Percentiles rank a stretch among this genome's conserved stretches.
Conservation (phyloP, 306 rosid genomes). For the Aeschynomene evenia region DNA sequence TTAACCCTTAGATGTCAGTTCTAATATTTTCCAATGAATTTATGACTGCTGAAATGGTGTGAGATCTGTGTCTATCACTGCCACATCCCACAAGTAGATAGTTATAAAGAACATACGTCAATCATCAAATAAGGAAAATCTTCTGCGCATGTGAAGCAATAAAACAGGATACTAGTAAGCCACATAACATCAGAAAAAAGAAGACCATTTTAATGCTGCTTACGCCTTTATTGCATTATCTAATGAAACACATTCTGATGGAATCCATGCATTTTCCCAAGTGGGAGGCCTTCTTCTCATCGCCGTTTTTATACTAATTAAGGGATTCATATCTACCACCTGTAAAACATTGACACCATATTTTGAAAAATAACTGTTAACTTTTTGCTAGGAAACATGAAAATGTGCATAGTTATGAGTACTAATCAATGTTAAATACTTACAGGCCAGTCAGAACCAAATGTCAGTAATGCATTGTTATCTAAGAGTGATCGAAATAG, state of each 20-base stretch:
- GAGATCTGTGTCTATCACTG: too few relatives aligned
- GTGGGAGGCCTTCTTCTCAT: slow-evolving; percentile 59
- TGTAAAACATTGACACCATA: slow-evolving; percentile 35
- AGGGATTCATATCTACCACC: slow-evolving; percentile 71
- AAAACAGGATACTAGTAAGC: slow-evolving; percentile 11
- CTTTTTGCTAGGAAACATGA: not conserved
- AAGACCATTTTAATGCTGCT: slow-evolving; percentile 17
- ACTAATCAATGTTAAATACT: slow-evolving; percentile 30
- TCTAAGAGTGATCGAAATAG: slow-evolving; percentile 59
- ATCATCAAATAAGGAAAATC: not conserved
- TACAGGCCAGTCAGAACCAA: slow-evolving; percentile 95
- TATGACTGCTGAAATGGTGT: too few relatives aligned
- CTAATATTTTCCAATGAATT: too few relatives aligned
- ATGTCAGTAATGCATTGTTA: slow-evolving; percentile 53
- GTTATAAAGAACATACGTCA: not conserved
- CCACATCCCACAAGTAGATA: too few relatives aligned
- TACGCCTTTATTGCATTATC: slow-evolving; percentile 76
- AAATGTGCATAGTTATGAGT: not conserved
- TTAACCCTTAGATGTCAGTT: too few relatives aligned
- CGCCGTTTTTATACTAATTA: slow-evolving; percentile 67
- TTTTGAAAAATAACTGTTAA: not conserved
- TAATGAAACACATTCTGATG: slow-evolving; percentile 63
- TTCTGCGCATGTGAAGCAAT: not conserved
- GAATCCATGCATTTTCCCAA: slow-evolving; percentile 72
- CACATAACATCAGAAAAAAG: slow-evolving; percentile 5